Conservation (phyloP, 2,329 filamentous ascomycete species). For the Clonostachys rosea region DNA sequence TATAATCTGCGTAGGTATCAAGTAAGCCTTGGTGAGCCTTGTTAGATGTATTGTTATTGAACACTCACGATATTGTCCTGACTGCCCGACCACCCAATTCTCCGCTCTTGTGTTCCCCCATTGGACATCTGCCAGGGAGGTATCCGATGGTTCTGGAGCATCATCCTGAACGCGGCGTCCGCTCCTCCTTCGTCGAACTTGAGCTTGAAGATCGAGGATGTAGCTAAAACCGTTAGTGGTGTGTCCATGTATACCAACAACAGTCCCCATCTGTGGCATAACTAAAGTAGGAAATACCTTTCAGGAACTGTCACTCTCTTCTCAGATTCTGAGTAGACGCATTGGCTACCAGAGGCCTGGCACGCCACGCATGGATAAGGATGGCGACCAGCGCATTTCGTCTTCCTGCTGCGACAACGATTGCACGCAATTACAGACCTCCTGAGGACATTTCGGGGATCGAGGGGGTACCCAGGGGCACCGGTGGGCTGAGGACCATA, state of each 20-base stretch:
- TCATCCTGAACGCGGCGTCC: too few species aligned
- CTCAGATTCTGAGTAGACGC: constrained; percentile 3
- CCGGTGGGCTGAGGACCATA: too few species aligned
- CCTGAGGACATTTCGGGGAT: background rate
- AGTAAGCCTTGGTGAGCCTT: background rate
- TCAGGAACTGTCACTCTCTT: constrained; percentile 3
- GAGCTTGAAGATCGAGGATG: background rate
- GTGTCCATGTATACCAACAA: too few species aligned
- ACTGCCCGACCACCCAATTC: background rate
- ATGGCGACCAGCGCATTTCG: constrained; percentile 1
- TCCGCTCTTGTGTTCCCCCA: background rate
- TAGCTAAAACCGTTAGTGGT: background rate
- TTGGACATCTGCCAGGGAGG: background rate
- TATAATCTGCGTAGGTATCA: constrained; percentile 1
- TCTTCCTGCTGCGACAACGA: constrained; percentile 1
- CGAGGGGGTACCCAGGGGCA: too few species aligned
- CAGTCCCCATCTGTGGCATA: too few species aligned
- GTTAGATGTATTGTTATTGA: background rate
- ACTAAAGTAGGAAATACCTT: too few species aligned
- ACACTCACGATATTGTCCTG: background rate
- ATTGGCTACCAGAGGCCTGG: background rate
- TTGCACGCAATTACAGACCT: constrained; percentile 2
- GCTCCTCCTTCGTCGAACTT: background rate
- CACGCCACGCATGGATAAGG: constrained; percentile 3
- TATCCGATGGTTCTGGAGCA: too few species aligned